Evolutionary conservation across 2,329 filamentous ascomycete species (phyloP).

Genomic region (Fusarium lyarnte): DNA sequence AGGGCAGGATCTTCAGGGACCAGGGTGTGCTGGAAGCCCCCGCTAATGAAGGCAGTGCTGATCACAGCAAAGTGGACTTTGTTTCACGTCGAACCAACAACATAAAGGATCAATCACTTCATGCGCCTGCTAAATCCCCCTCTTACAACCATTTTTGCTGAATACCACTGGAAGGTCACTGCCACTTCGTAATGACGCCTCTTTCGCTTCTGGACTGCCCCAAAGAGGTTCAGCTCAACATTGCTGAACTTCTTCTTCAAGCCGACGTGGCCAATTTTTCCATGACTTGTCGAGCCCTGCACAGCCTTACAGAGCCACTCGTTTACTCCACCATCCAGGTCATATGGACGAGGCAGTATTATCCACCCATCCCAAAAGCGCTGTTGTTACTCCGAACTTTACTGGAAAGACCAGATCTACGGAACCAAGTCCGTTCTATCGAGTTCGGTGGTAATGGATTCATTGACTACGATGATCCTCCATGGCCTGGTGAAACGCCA

Average conservation of each 20-base stretch:
- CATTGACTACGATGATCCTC: neutral
- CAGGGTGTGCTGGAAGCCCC: fast-evolving
- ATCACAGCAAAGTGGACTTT: neutral
- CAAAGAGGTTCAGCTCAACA: neutral
- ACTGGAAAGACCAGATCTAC: neutral
- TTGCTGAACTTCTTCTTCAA: neutral
- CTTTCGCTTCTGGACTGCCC: neutral
- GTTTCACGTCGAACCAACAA: neutral
- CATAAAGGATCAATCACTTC: neutral
- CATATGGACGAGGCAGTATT: neutral
- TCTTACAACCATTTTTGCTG: neutral
- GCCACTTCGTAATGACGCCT: neutral
- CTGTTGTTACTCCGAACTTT: neutral
- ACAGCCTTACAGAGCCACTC: neutral
- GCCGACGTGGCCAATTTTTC: neutral
- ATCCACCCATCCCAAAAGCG: neutral
- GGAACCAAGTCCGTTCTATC: neutral
- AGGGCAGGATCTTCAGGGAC: too few species aligned
- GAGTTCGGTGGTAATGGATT: neutral
- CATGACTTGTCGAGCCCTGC: neutral
- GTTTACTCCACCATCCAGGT: neutral
- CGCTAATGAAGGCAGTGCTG: fast-evolving
- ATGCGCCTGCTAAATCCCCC: neutral
- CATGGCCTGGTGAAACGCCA: neutral
- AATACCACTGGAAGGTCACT: neutral